phyloP scores from a whole-genome alignment of 176 grass and related monocot genomes.

The Saccharum spontaneum region DNA sequence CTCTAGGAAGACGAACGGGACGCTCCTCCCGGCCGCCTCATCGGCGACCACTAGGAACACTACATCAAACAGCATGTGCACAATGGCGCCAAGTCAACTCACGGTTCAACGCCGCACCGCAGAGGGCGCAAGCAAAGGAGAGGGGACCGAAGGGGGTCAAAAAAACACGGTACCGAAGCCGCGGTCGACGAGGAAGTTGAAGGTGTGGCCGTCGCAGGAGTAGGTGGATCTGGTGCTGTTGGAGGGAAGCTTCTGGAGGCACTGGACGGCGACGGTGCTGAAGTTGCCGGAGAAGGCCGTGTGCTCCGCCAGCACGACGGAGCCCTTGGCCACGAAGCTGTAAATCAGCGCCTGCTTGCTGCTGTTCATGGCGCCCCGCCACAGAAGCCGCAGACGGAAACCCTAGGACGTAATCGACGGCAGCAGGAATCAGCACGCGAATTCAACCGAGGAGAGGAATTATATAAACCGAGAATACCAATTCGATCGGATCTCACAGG shows the following conservation, averaged over 20 bases:
- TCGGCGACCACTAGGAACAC: slow-evolving; percentile 87
- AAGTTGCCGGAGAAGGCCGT: slow-evolving; percentile 95
- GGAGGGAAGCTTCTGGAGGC: slow-evolving; percentile 78
- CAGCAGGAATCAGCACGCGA: neutral
- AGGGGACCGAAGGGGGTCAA: neutral
- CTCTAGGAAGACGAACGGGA: slow-evolving; percentile 91
- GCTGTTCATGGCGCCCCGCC: slow-evolving; percentile 54
- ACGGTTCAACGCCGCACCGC: neutral
- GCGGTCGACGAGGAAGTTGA: slow-evolving; percentile 88
- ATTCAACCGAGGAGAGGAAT: neutral
- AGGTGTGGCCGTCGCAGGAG: slow-evolving; percentile 93
- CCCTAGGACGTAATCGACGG: slow-evolving; percentile 24
- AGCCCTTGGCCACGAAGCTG: slow-evolving; percentile 93
- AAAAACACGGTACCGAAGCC: slow-evolving; percentile 54
- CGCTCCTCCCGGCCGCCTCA: slow-evolving; percentile 72
- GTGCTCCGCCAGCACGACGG: slow-evolving; percentile 87
- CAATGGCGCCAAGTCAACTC: slow-evolving; percentile 13
- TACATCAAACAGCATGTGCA: slow-evolving; percentile 6
- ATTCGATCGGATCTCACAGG: slow-evolving; percentile 33
- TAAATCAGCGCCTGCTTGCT: slow-evolving; percentile 81
- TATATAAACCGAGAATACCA: too few relatives aligned
- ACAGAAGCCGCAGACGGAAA: neutral
- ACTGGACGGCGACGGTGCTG: slow-evolving; percentile 92
- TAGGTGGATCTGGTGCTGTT: slow-evolving; percentile 88
- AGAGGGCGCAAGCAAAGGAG: neutral